Base-by-base conservation (phyloP, 2,329 filamentous ascomycete species). In the Pseudopyrenochaeta lycopersici region DNA sequence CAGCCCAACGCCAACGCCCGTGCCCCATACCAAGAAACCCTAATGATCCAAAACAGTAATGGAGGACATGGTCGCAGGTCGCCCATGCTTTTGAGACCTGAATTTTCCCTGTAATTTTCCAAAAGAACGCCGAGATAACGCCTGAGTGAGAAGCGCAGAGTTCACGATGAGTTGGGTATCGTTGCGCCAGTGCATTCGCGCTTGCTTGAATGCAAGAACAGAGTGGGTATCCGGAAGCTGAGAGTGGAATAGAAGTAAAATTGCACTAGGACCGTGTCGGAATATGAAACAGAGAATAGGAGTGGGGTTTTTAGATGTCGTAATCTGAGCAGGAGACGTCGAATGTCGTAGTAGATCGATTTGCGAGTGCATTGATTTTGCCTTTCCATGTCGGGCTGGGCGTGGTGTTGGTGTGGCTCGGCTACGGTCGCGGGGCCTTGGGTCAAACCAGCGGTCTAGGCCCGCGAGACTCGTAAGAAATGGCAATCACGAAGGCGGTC, bases 171-270 rank as follows among this genome's bases (percentile, higher is more conserved):
- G 39, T 27, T 27, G 52, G 44, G 47, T 43, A 49, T 48, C 41
- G 38, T 27, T 47, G 46, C 45, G 42, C 51, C 46, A 48, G 30
- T 32, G 9, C 38, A 27, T 49, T 47, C 36, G 43, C 43, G 44
- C 43, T 52, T 58, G 41, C 48, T 52, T 41, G 49, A 52, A 57
- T 44, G 48, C 39, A 54, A 54, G 46, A 57, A 58, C 46, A 55
- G 58, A 44, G 55, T 62, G 65, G 65, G 65, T 68, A 68, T 68
- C 64, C 59, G 38, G 54, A 64, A 61, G 31, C 31, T 38, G 56
- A 58, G 45, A 49, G 40, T 52, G 33, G 46, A 52, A 54, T 52
- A 18, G n/a, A 47, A 56, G 21, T 12, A 41, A 41, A 48, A 44
- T 54, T 53, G 50, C 49, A 49, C 55, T 54, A 49, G 41, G 49